Evolutionary conservation across 805 yeast species (phyloP), one percentile per base, ranked within the genome.

Genomic region (Cyberlindnera americana): DNA sequence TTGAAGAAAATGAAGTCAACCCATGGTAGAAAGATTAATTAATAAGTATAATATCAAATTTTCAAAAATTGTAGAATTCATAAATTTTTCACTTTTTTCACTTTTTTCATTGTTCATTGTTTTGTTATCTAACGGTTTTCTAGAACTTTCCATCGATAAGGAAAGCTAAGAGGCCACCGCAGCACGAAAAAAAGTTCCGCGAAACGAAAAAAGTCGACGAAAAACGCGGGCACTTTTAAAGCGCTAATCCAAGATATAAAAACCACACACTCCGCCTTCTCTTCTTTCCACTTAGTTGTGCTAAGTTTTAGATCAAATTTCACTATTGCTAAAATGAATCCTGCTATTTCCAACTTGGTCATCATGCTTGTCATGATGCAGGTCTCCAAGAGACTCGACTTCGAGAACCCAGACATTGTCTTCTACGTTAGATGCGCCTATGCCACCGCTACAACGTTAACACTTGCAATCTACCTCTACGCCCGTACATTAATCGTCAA

Each of bases 321-420:
- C n/a, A n/a, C n/a, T n/a, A n/a, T n/a, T n/a, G n/a, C 19, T 31
- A 52, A 28, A 44, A 83, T 91, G 93, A 88, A 87, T 63, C 93
- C 98, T 32, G 95, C 95, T 51, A 69, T 90, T 52, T 67, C 88
- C 50, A 90, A 91, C 70, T 66, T 93, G 54, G 85, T 74, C 55
- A 69, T 93, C 75, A 91, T 90, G 96, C 81, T 90, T 61, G 84
- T 78, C 73, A 87, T 88, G 87, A 91, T 90, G 96, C 96, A 89
- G 67, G 84, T 89, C 49, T 79, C 96, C 49, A 86, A 88, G 65
- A 79, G 77, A 61, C 71, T 93, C 47, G 93, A 91, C 65, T 79
- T 90, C 65, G 97, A 91, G 64, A 77, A 90, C 66, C 91, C 95
- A 33, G 65, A 66, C 49, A 75, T 78, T 42, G 69, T 89, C 37